Percentiles rank a stretch among this genome's conserved stretches.
Evolutionary conservation across 768 basidiomycete species (phyloP).

Genomic region (Termitomyces sp.): DNA sequence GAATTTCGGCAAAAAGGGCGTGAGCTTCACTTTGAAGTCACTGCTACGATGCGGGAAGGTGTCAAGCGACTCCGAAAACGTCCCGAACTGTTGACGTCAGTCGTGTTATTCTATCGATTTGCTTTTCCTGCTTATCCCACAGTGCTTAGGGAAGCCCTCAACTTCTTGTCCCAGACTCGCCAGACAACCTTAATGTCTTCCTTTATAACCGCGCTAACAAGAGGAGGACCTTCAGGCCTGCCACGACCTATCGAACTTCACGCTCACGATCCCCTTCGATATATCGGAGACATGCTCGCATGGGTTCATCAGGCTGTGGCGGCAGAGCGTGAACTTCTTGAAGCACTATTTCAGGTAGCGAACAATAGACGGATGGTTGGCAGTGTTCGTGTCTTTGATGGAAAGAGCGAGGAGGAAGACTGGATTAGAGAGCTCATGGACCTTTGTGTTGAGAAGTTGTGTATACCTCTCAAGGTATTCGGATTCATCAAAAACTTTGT

Average conservation of each 20-base stretch:
- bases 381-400: conserved; percentile 49
- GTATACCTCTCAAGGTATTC: conserved; percentile 80
- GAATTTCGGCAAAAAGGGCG: conserved; percentile 80
- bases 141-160: conserved; percentile 58
- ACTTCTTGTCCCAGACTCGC: conserved; percentile 75
- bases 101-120: conserved; percentile 12
- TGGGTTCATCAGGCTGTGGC: conserved; percentile 98
- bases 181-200: conserved; percentile 75
- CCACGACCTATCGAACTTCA: conserved; percentile 96
- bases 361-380: conserved; percentile 74
- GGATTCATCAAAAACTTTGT: conserved; percentile 1
- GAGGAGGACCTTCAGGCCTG: conserved; percentile 79
- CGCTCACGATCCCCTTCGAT: conserved; percentile 95
- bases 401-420: conserved; percentile 63
- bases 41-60: conserved; percentile 61
- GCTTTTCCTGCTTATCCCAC: background rate
- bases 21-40: conserved; percentile 72
- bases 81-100: conserved; percentile 72
- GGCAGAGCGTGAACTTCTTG: conserved; percentile 91
- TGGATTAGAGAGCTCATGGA: conserved; percentile 83
- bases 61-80: conserved; percentile 71
- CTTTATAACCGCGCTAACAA: conserved; percentile 85
- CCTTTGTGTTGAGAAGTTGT: conserved; percentile 74
- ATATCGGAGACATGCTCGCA: conserved; percentile 97
- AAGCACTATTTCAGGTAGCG: conserved; percentile 74